Base-by-base conservation (phyloP, 2,329 filamentous ascomycete genomes). In the Aurifilum marmelostoma region DNA sequence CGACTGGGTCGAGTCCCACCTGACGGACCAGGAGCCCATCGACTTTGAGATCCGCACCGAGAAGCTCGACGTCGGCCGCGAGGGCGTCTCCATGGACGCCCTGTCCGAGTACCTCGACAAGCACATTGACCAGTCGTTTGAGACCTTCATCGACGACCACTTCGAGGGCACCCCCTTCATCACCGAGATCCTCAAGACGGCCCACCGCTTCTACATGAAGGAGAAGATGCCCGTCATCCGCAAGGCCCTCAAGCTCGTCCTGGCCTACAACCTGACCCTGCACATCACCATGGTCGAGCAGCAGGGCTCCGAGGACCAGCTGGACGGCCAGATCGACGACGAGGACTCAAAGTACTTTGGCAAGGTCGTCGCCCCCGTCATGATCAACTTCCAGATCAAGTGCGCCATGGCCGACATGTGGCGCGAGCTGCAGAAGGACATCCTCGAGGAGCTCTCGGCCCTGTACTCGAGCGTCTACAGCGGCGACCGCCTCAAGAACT, bases 381-480 rank as follows among this genome's bases (percentile, higher is more conserved):
- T 98, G 94, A 97, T 98, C 88, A 98, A 97, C 85, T 97, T 97
- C 88, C 93, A 97, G 83, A 94, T 98, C 85, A 98, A 98, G 87
- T 96, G 92, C 76, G 94, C 94, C 67, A 90, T 98, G 82, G 95
- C 94, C 73, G 94, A 97, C 76, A 97, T 97, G 93, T 98, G 95
- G 95, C 94, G 95, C 73, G 94, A 97, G 80, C 85, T 98, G 69
- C 94, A 97, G 80, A 97, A 97, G 83, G 95, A 97, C 75, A 94
- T 97, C 50, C 86, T 98, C 2, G 94, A 97, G 83, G 95, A 98
- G 83, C 87, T 98, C 1, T 97, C 95, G 1, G 83, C 89, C 8
- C 87, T 98, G 18, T 98, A 97, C 86, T 97, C 93, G n/a, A 97
- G 94, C 73, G 95, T 98, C 59, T 98, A 98, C 86, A 97, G 92